Evolutionary conservation across 257 asterid species (phyloP), one percentile per base, ranked within the genome.

Genomic region (Ilex asprella): DNA sequence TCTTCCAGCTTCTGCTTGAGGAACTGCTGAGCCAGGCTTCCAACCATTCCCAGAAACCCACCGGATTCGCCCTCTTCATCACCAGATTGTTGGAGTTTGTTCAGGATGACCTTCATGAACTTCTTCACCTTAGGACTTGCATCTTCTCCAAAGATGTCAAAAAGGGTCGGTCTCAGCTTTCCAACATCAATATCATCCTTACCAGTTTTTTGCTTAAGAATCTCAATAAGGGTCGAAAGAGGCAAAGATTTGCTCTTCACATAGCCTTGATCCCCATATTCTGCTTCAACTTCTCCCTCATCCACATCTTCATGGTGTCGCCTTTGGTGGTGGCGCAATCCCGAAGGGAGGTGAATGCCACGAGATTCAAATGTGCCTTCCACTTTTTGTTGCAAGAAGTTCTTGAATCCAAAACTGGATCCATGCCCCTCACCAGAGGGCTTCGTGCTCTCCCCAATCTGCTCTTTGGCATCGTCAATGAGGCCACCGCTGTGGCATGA

Each of bases 401-500:
- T 78, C 82, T 79, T 86, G 82, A 91, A 83, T 56, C 92, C 92
- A 43, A 69, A 85, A 54, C 82, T 60, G 3, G 81, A 85, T 57
- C 77, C 84, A 2, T 61, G 30, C 43, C 75, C 73, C 7, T 63
- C 60, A 41, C 39, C 67, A 6, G 51, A 67, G 58, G 62, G 68
- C 64, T 68, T 78, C 31, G 74, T 75, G 82, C 97, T 89, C 80
- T 88, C 95, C 31, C 98, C 97, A 7, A 92, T 89, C 76, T 89
- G 99, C 72, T 92, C 98, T 74, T 92, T 92, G 59, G 93, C 87
- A 69, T 83, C 95, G 47, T 86, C 95, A 10, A 92, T 86, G 30
- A 92, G 85, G 53, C 98, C 97, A 0, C 97, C 98, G 16, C 97
- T 92, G 81, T 92, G 98, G 69, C 98, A 92, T 12, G 97, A 92